Base-by-base conservation (phyloP, 1,284 basidiomycete genomes). In the Cystobasidium pallidum region DNA sequence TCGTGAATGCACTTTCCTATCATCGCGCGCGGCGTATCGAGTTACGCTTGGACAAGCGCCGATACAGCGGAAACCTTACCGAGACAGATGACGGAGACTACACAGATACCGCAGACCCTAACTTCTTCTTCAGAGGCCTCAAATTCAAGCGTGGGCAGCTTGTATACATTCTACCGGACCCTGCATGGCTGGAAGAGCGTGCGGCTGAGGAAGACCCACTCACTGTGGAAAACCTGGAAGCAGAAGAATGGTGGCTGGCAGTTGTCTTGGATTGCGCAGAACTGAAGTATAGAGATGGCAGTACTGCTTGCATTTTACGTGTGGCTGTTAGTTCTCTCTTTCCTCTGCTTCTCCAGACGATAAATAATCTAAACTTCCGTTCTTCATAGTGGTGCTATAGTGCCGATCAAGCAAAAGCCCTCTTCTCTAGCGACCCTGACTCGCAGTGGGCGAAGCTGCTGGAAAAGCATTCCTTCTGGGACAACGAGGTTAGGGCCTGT, bases 311-410 rank as follows among this genome's bases (percentile, higher is more conserved):
- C 30, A 19, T 52, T 21, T 30, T 64, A 8, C 24, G 62, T 7
- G 32, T 64, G 11, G 62, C 62, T 28, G 62, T 64, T 3, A 51
- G 62, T 51, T 11, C 30, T 4, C 24, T 28, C 26, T 28, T 54
- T 10, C 36, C 36, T 4, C 24, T 4, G 11, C 1, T 54, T 1
- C 11, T 13, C 19, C 24, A 54, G 24, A 3, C 39, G 15, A 24
- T 39, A 4, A 17, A 17, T 57, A 3, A 28, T 32, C 30, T 57
- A 10, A 11, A n/a, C n/a, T 32, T 6, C 36, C 7, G 3, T 34
- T 57, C 30, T n/a, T 11, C n/a, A 13, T 47, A 64, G 62, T 64
- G 62, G 62, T 64, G 62, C 47, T 64, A 64, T 36, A 41, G 34
- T 36, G 45, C 62, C 7, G 47, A 64, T 17, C 62, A 64, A 51